Conservation (phyloP, 2,329 filamentous ascomycete genomes). For the Dactylellina sp. region DNA sequence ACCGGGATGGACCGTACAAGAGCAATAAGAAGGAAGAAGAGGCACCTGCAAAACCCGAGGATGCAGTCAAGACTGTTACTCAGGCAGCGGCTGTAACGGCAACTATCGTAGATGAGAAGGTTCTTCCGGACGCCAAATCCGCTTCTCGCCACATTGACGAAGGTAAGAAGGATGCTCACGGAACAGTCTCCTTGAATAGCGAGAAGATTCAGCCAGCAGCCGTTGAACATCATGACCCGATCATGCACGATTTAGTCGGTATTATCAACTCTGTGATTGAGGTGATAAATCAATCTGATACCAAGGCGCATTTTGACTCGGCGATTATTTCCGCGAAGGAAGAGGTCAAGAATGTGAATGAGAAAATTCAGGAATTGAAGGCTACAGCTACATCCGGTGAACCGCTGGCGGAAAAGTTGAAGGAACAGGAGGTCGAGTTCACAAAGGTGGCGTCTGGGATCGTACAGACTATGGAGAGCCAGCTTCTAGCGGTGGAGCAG, state of each 20-base stretch:
- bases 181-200: constrained; percentile 17
- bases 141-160: constrained; percentile 17
- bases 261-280: constrained; percentile 93
- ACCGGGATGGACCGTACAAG: constrained; percentile 59
- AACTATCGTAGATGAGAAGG: constrained; percentile 21
- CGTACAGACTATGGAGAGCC: constrained; percentile 84
- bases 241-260: constrained; percentile 92
- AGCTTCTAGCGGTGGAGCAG: constrained; percentile 82
- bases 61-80: constrained; percentile 18
- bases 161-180: neutral
- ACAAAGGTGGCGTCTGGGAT: constrained; percentile 87
- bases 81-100: constrained; percentile 27
- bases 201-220: constrained; percentile 24
- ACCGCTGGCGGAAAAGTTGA: constrained; percentile 72
- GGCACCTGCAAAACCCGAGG: neutral
- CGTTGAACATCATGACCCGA: constrained; percentile 78
- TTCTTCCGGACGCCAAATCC: constrained; percentile 23
- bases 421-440: constrained; percentile 76
- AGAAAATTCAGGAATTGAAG: constrained; percentile 81
- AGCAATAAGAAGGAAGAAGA: constrained; percentile 57
- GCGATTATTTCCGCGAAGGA: constrained; percentile 88
- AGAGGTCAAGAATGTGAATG: constrained; percentile 80
- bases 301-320: constrained; percentile 70
- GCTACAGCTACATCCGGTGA: constrained; percentile 74
- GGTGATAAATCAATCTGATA: constrained; percentile 86